Percentiles rank a stretch among this genome's conserved stretches.
These are phyloP conservation scores for Colletotrichum higginsianum DNA, from an alignment of 2,329 filamentous ascomycete species.

Conservation along the genomic window DNA sequence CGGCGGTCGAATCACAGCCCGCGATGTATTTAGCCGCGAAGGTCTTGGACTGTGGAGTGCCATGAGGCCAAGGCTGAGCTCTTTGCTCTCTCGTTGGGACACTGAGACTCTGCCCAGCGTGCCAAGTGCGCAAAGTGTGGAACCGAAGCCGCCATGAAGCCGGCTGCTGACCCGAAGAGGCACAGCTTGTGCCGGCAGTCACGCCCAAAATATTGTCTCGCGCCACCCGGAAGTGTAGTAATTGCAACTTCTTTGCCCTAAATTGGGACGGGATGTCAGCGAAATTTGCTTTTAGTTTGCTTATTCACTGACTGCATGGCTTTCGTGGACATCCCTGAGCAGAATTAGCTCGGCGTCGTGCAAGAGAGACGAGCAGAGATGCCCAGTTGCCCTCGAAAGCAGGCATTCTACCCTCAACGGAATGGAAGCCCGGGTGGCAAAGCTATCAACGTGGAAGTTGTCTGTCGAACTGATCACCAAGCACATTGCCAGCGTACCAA, in stretches of 20 bases:
- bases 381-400: too few species aligned
- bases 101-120: conserved; percentile 28
- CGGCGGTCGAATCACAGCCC: background rate
- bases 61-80: conserved; percentile 30
- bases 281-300: background rate
- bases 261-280: background rate
- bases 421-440: too few species aligned
- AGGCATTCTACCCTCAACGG: too few species aligned
- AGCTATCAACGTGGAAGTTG: too few species aligned
- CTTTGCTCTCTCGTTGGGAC: conserved; percentile 11
- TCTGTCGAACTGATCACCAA: too few species aligned
- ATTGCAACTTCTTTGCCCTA: too few species aligned
- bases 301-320: too few species aligned
- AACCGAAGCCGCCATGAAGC: background rate
- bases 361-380: too few species aligned
- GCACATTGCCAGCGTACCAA: too few species aligned
- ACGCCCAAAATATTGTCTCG: background rate
- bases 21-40: conserved; percentile 10
- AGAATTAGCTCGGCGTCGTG: too few species aligned
- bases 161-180: background rate
- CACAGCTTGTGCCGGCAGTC: background rate
- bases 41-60: conserved; percentile 34
- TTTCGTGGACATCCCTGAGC: too few species aligned
- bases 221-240: background rate
- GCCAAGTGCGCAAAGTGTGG: conserved; percentile 22